A percentile compares a stretch with the other conserved stretches of the same genome.
Evolutionary conservation across 176 grass and related monocot genomes (phyloP).

Genomic region (Saccharum officinarum): DNA sequence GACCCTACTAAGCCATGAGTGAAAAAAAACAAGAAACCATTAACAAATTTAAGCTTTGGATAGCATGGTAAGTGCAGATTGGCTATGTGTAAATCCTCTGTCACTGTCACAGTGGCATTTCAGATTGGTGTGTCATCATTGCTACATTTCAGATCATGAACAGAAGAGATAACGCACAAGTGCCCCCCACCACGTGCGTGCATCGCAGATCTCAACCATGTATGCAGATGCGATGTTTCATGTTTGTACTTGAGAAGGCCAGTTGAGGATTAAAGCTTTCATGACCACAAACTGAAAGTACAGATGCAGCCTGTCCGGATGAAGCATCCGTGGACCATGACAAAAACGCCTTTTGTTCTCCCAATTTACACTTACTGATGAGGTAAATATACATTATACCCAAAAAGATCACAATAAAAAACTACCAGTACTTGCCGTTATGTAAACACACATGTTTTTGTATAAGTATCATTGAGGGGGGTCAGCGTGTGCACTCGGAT

Average conservation of each 20-base stretch:
- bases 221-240: background rate
- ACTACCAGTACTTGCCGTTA: background rate
- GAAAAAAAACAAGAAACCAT: background rate
- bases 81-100: background rate
- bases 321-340: background rate
- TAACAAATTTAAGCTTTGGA: background rate
- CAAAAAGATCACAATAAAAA: background rate
- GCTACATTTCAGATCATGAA: background rate
- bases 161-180: background rate
- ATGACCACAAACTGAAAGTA: constrained; percentile 22
- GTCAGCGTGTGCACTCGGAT: constrained; percentile 11
- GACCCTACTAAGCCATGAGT: background rate
- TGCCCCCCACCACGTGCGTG: constrained; percentile 38
- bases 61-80: background rate
- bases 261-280: background rate
- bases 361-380: background rate
- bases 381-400: background rate
- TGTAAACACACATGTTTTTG: background rate
- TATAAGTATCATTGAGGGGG: background rate
- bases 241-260: constrained; percentile 22
- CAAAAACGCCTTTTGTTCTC: background rate
- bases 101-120: background rate
- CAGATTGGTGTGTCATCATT: no score
- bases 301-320: constrained; percentile 17
- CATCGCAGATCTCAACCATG: constrained; percentile 30